A percentile compares a stretch with the other conserved stretches of the same genome.
Conservation (phyloP, 441 rosid species). For the Erysimum pusillum region DNA sequence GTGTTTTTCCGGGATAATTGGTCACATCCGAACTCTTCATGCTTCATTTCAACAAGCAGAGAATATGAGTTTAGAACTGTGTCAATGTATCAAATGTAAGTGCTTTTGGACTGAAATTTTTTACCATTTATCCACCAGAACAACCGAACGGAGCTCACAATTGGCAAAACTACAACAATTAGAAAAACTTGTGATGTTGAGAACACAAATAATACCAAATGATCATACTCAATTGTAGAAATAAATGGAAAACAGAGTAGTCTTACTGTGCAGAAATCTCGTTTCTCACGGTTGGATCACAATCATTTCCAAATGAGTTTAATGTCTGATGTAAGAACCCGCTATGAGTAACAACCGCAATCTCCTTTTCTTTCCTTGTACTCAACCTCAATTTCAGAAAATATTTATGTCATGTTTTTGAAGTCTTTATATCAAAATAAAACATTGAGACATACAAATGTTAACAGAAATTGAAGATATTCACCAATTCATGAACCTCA, state of each 20-base stretch:
- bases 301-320: slow-evolving; percentile 67
- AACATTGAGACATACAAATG: not conserved
- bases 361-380: slow-evolving; percentile 83
- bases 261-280: slow-evolving; percentile 79
- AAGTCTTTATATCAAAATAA: too few relatives aligned
- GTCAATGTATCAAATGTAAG: not conserved
- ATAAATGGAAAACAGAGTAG: not conserved
- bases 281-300: slow-evolving; percentile 60
- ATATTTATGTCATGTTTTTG: too few relatives aligned
- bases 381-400: slow-evolving; percentile 59
- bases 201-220: not conserved
- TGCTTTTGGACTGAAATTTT: not conserved
- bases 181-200: not conserved
- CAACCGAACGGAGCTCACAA: slow-evolving; percentile 77
- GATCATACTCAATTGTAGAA: not conserved
- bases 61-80: too few relatives aligned
- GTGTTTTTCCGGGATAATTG: too few relatives aligned
- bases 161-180: slow-evolving; percentile 66
- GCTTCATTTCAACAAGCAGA: too few relatives aligned
- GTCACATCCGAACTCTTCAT: too few relatives aligned
- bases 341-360: slow-evolving; percentile 81
- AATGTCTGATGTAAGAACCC: slow-evolving; percentile 72
- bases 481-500: slow-evolving; percentile 76
- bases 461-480: not conserved
- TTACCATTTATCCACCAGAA: slow-evolving; percentile 70